Evolutionary conservation across 2,329 filamentous ascomycete genomes (phyloP).

Genomic region (Pyrenophora seminiperda): DNA sequence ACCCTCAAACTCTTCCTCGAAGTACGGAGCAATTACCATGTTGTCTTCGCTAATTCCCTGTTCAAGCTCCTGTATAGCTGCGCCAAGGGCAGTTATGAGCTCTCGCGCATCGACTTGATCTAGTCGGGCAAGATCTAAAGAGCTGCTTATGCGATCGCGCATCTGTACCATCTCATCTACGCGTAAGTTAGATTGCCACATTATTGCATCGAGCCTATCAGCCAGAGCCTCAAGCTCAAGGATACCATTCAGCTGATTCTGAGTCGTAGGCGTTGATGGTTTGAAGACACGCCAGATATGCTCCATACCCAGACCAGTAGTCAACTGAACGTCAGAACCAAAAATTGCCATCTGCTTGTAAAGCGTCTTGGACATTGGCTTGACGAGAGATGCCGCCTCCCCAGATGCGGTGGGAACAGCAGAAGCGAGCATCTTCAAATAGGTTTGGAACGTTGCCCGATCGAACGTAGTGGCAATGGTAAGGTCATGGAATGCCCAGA

Average conservation of each 20-base stretch:
- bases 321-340: constrained; percentile 71
- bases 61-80: constrained; percentile 40
- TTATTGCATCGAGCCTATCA: constrained; percentile 52
- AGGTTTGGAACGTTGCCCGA: constrained; percentile 60
- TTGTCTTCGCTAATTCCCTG: constrained; percentile 36
- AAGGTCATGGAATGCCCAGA: constrained; percentile 56
- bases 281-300: constrained; percentile 74
- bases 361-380: constrained; percentile 32
- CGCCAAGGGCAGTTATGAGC: constrained; percentile 35
- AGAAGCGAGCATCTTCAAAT: constrained; percentile 50
- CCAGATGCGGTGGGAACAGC: constrained; percentile 13
- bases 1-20: constrained; percentile 46
- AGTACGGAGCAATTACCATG: constrained; percentile 37
- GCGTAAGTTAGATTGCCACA: constrained; percentile 43
- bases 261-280: constrained; percentile 58
- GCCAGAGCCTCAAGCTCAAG: constrained; percentile 53
- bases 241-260: constrained; percentile 46
- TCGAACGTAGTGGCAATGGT: constrained; percentile 53
- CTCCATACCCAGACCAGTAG: constrained; percentile 80
- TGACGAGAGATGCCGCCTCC: constrained; percentile 22
- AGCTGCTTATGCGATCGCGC: constrained; percentile 41
- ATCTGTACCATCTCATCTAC: constrained; percentile 46
- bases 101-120: constrained; percentile 38
- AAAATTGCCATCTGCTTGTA: constrained; percentile 55
- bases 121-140: constrained; percentile 39